phyloP scores from a whole-genome alignment of 176 grass and related monocot species.

The Eleusine coracana region DNA sequence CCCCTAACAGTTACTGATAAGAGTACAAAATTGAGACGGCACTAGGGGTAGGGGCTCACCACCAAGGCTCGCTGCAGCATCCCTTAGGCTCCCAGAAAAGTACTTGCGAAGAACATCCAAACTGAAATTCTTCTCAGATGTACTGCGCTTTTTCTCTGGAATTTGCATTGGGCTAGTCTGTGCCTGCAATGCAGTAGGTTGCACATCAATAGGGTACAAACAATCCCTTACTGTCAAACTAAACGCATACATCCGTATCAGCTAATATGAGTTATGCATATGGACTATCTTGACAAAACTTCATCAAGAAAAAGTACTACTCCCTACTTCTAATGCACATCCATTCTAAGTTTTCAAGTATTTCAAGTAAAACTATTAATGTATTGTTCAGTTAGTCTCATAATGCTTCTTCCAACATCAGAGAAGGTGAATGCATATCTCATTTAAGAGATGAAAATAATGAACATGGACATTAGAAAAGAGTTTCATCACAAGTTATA shows the following conservation, averaged over 20 bases:
- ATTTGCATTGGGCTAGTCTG: constrained; percentile 48
- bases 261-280: constrained; percentile 4
- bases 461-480: neutral
- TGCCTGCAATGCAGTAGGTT: constrained; percentile 45
- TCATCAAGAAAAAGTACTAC: neutral
- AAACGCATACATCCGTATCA: constrained; percentile 7
- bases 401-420: neutral
- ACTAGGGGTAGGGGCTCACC: constrained; percentile 54
- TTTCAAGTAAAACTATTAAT: neutral
- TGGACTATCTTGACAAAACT: neutral
- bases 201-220: constrained; percentile 6
- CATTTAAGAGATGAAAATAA: neutral
- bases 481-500: constrained; percentile 2
- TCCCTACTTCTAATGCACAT: neutral
- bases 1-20: neutral
- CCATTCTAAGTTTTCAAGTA: neutral
- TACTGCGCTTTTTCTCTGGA: constrained; percentile 66
- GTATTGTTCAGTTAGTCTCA: neutral
- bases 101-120: constrained; percentile 90
- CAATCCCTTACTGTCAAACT: neutral
- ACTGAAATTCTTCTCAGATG: constrained; percentile 85
- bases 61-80: constrained; percentile 87
- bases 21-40: neutral
- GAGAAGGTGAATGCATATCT: neutral
- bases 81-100: constrained; percentile 90